A percentile compares a stretch with the other conserved stretches of the same genome.
phyloP scores from a whole-genome alignment of 179 eudicot genomes.

The Patellifolia procumbens region DNA sequence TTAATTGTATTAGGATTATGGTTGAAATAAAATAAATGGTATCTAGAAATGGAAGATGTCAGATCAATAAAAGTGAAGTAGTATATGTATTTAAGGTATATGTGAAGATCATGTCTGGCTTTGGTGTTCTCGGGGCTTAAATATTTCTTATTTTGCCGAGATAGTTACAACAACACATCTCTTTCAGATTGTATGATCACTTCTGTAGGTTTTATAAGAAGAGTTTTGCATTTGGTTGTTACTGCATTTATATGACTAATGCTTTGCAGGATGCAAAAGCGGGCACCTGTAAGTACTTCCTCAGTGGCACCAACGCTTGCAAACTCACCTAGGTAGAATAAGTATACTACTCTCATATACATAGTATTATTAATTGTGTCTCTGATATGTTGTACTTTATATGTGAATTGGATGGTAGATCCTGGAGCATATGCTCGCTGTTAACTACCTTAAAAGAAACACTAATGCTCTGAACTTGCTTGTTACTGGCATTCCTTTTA shows the following conservation, averaged over 20 bases:
- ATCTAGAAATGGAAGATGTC: no score
- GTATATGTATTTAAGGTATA: no score
- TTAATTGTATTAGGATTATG: no score
- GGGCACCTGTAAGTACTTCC: conserved; percentile 36
- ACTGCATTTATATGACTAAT: conserved; percentile 6
- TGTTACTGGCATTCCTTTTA: conserved; percentile 1
- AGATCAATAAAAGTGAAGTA: no score
- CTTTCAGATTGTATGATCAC: not conserved
- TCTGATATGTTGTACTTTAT: not conserved
- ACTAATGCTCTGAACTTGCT: conserved; percentile 3
- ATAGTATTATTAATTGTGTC: not conserved
- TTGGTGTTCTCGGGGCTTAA: no score
- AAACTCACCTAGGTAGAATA: conserved; percentile 55
- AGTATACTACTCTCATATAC: not conserved
- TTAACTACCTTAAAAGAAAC: no score
- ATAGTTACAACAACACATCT: not conserved
- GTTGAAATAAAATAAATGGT: no score
- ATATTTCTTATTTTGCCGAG: no score
- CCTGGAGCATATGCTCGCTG: not conserved
- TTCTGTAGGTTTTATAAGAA: not conserved
- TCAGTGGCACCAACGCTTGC: conserved; percentile 37
- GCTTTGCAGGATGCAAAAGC: conserved; percentile 46
- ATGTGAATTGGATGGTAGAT: not conserved
- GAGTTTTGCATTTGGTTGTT: not conserved
- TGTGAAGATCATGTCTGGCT: no score